Evolutionary conservation across 768 basidiomycete species (phyloP), one percentile per base, ranked within the genome.

Genomic region (Collybiopsis confluens): DNA sequence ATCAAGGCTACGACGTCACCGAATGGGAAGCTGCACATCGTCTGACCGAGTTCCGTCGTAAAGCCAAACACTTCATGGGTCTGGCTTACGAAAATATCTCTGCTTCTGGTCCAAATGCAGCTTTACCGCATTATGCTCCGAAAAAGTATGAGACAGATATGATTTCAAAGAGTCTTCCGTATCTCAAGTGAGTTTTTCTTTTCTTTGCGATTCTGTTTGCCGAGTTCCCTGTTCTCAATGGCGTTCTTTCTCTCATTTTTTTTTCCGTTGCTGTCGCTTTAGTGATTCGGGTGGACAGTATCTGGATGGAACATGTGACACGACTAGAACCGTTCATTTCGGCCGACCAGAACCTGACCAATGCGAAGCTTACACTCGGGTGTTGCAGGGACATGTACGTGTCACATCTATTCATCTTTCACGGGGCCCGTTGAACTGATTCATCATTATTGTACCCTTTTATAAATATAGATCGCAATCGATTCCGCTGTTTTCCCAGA

Each of bases 201-300:
- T 27, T 20, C 21, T 27, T 20, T n/a, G 15, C 23, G 8, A 21
- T 23, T 41, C 28, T 28, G 18, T 42, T 44, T 33, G n/a, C n/a
- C n/a, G n/a, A n/a, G n/a, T n/a, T n/a, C n/a, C n/a, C n/a, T n/a
- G n/a, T 49, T 41, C 9, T 7, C 40, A 30, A 51, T 37, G 11
- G 21, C 24, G 10, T 27, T 54, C 3, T 9, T 5, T n/a, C 40
- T 23, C 26, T 15, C 13, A 28, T 51, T 35, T 13, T 50, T 40
- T 45, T 50, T 51, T 59, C 35, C 60, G 59, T 45, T 51, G 18
- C 18, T 42, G 53, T 37, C 48, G 54, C 58, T 60, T 26, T 60
- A 94, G 92, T 66, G 96, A 98, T 70, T 93, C 92, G 13, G 96
- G 96, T 44, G 93, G 86, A 4, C 87, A 93, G 65, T 92, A 88